Percentiles rank a stretch among this genome's conserved stretches.
Evolutionary conservation across 202 grass and related monocot genomes (phyloP).

Genomic region (Cymbopogon flexuosus): DNA sequence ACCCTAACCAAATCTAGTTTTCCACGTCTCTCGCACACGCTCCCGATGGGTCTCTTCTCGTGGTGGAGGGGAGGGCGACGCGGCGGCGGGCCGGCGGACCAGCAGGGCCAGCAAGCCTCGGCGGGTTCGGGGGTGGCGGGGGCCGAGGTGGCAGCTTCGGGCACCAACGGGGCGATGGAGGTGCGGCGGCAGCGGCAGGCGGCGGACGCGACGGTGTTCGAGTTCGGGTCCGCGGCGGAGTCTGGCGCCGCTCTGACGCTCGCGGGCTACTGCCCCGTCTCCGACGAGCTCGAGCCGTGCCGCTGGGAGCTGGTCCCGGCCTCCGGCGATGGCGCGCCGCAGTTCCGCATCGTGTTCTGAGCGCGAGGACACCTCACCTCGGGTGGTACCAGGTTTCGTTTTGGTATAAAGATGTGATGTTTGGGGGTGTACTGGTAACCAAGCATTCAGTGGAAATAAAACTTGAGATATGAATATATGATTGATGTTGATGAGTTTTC

Average conservation of each 20-base stretch:
- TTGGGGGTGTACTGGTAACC: conserved; percentile 22
- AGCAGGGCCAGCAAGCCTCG: conserved; percentile 7
- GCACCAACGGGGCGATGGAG: conserved; percentile 67
- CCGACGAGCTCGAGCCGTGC: conserved; percentile 84
- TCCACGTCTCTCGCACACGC: neutral
- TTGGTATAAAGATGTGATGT: neutral
- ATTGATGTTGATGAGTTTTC: neutral
- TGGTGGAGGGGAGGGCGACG: conserved; percentile 57
- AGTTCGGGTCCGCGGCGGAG: conserved; percentile 72
- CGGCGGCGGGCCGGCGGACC: conserved; percentile 16
- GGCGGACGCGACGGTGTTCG: conserved; percentile 77
- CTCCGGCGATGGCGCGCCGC: conserved; percentile 56
- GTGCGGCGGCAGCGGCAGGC: conserved; percentile 52
- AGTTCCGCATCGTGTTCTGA: conserved; percentile 94
- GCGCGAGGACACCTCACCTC: neutral
- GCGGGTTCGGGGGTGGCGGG: neutral
- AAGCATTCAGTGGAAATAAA: conserved; percentile 34
- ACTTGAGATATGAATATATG: neutral
- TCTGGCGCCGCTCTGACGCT: conserved; percentile 62
- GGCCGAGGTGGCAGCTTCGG: conserved; percentile 7
- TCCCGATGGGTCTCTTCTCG: conserved; percentile 71
- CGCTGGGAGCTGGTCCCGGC: conserved; percentile 80
- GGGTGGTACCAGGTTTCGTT: conserved; percentile 14
- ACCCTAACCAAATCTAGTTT: conserved; percentile 37
- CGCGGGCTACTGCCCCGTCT: conserved; percentile 76